Percentiles rank a stretch among this genome's conserved stretches.
Conservation (phyloP, 2,329 filamentous ascomycete species). For the Diaporthe ampelina region DNA sequence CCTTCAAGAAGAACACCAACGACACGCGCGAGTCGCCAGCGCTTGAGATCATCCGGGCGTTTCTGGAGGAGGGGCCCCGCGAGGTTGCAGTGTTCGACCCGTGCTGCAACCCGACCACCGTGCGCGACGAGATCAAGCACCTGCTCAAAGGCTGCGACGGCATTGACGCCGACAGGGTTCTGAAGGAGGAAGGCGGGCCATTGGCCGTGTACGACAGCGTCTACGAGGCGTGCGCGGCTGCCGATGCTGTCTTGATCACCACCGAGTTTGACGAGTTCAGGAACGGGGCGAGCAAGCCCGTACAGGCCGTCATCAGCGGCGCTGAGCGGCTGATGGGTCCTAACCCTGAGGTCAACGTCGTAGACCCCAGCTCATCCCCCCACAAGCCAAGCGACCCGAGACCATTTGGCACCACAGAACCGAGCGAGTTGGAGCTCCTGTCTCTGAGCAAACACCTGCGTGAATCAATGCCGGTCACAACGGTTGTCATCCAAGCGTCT, state of each 20-base stretch:
- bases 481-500: neutral
- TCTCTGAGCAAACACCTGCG: constrained; percentile 63
- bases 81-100: constrained; percentile 80
- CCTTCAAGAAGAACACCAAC: constrained; percentile 85
- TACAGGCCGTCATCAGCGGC: neutral
- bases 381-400: constrained; percentile 58
- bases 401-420: constrained; percentile 55
- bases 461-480: constrained; percentile 43
- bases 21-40: constrained; percentile 81
- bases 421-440: constrained; percentile 62
- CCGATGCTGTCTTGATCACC: constrained; percentile 67
- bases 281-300: constrained; percentile 36
- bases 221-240: constrained; percentile 63
- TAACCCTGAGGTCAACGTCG: neutral
- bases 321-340: neutral
- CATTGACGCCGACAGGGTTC: constrained; percentile 42
- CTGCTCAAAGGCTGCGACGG: constrained; percentile 51
- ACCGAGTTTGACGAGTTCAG: constrained; percentile 69
- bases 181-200: constrained; percentile 57
- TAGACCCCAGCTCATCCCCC: neutral
- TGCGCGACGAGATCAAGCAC: constrained; percentile 64
- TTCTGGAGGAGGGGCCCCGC: constrained; percentile 74
- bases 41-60: constrained; percentile 74
- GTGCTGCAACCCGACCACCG: constrained; percentile 65
- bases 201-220: constrained; percentile 63